Evolutionary conservation across 495 filamentous ascomycete genomes (phyloP).

Genomic region (Podospora sp.): DNA sequence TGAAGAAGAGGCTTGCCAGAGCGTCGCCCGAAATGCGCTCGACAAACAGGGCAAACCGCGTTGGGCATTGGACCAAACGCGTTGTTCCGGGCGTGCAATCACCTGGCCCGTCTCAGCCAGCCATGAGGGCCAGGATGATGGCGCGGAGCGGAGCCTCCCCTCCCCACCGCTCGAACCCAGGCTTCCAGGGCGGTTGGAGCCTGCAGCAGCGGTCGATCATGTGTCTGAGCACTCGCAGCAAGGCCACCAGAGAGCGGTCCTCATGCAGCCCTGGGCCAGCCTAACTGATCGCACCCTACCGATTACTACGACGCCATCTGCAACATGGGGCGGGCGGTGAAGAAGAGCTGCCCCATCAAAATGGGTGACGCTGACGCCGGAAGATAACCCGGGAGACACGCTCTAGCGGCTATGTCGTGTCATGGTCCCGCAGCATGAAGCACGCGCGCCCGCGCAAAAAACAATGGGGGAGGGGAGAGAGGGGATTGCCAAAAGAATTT

Average conservation of each 20-base stretch:
- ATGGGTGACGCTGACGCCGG: conserved; percentile 2
- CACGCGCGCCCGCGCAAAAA: conserved; percentile 1
- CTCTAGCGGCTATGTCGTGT: not conserved
- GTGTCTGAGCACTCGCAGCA: conserved; percentile 27
- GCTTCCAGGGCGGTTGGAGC: conserved; percentile 18
- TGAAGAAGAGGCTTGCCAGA: not conserved
- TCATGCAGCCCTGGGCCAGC: conserved; percentile 21
- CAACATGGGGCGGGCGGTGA: conserved; percentile 21
- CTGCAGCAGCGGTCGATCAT: conserved; percentile 37
- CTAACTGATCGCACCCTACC: not conserved
- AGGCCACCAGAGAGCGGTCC: conserved; percentile 6
- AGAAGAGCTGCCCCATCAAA: not conserved
- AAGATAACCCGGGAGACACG: conserved; percentile 2
- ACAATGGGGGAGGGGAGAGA: not conserved
- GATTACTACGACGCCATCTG: not conserved
- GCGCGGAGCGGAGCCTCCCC: conserved; percentile 3
- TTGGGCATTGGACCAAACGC: not conserved
- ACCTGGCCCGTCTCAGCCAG: not conserved
- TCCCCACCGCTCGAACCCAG: not conserved
- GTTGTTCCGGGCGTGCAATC: not conserved
- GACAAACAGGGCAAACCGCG: not conserved
- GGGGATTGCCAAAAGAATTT: not conserved
- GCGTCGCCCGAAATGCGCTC: not conserved
- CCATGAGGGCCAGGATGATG: not conserved
- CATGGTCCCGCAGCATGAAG: not conserved